Base-by-base conservation (phyloP, 768 basidiomycete species). In the Pisolithus tinctorius region DNA sequence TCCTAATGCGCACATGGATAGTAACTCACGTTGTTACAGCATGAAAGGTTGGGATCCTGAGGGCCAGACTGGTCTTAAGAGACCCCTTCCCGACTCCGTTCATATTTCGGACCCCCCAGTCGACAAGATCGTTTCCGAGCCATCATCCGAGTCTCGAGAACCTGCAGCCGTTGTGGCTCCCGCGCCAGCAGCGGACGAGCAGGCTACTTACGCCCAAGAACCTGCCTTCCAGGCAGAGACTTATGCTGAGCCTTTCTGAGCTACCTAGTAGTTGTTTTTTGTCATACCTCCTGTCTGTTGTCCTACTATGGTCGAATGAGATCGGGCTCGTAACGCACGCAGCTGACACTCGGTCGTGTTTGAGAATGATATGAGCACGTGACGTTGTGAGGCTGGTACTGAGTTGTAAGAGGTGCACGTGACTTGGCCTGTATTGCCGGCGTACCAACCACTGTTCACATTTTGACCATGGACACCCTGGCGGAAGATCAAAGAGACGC, bases 41-140 rank as follows among this genome's bases (percentile, higher is more conserved):
- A 99, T 99, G 96, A 94, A 95, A 74, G 90, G 86, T 47, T 86
- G 77, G 69, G 96, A 99, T 70, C 92, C 93, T 37, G 88, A 93
- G 66, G 96, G 96, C 55, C 80, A 81, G 54, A 72, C 77, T 43
- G 96, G 96, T 43, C 96, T 94, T 63, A 79, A 79, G 72, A 93
- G 91, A 70, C 92, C 93, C 58, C 86, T 98, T 47, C 96, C 96
- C 49, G 96, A 98, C 69, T 86, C 86, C 58, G 94, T 99, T 65
- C 81, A 82, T 62, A 89, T 98, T 63, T 68, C 81, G 65, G 92
- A 94, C 66, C 93, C 88, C 39, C 89, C 89, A 41, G 78, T 90
- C 60, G 91, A 95, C 77, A 95, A 97, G 71, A 76, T 89, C 58
- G 80, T 92, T 58, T 81, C 82, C 47, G 90, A 93, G 69, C 93